Percentiles rank a stretch among this genome's conserved stretches.
phyloP scores from a whole-genome alignment of 768 basidiomycete genomes.

The Leccinum fibrillosum region DNA sequence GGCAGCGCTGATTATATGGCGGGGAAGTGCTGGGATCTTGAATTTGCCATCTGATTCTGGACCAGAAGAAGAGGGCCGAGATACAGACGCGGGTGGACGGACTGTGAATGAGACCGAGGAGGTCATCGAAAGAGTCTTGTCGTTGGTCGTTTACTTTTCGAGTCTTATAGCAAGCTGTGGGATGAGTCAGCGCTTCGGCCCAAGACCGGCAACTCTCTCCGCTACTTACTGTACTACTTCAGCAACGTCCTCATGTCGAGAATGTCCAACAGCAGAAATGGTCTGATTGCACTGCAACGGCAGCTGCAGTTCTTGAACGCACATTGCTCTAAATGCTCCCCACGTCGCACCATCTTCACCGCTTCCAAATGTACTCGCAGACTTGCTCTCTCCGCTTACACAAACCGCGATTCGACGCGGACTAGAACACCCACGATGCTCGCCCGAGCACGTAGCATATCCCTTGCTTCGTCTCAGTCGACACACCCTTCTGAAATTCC shows the following conservation, averaged over 20 bases:
- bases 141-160: background rate
- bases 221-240: background rate
- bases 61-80: conserved; percentile 60
- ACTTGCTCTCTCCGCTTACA: background rate
- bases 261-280: conserved; percentile 2
- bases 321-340: background rate
- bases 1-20: conserved; percentile 41
- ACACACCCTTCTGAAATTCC: conserved; percentile 39
- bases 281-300: background rate
- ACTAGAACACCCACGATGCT: background rate
- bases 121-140: conserved; percentile 21
- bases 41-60: conserved; percentile 59
- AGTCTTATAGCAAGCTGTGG: background rate
- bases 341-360: background rate
- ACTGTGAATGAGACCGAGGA: conserved; percentile 79
- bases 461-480: conserved; percentile 19
- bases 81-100: conserved; percentile 51
- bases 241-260: background rate
- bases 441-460: background rate
- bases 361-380: background rate
- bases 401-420: background rate
- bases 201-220: background rate
- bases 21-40: conserved; percentile 60
- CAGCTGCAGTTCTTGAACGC: background rate
- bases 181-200: background rate